Evolutionary conservation across 495 filamentous ascomycete genomes (phyloP).

Genomic region (Podospora australis): DNA sequence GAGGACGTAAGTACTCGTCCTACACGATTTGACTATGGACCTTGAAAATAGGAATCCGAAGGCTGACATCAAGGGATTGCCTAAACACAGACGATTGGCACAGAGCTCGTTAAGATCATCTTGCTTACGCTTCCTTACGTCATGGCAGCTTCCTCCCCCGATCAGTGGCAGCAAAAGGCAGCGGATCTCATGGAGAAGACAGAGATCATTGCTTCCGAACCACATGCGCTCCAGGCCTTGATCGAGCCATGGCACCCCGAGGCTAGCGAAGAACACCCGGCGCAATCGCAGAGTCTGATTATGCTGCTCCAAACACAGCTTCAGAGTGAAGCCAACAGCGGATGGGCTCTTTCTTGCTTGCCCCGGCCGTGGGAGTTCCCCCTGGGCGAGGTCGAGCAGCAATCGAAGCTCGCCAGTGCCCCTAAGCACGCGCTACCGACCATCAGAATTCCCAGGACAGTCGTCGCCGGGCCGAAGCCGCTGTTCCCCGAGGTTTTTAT

Average conservation of each 20-base stretch:
- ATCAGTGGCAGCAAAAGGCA: slow-evolving; percentile 61
- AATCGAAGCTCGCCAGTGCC: slow-evolving; percentile 51
- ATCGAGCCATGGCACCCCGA: slow-evolving; percentile 75
- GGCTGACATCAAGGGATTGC: slow-evolving; percentile 11
- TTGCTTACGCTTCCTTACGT: slow-evolving; percentile 89
- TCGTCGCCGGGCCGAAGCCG: slow-evolving; percentile 63
- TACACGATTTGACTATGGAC: too few species aligned
- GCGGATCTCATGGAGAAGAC: slow-evolving; percentile 80
- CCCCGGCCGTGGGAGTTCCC: slow-evolving; percentile 75
- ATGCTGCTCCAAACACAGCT: slow-evolving; percentile 80
- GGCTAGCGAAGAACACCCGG: slow-evolving; percentile 27
- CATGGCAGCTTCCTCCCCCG: slow-evolving; percentile 58
- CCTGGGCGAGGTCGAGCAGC: slow-evolving; percentile 40
- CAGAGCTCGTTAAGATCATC: slow-evolving; percentile 92
- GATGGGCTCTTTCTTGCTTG: slow-evolving; percentile 73
- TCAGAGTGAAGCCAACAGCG: slow-evolving; percentile 58
- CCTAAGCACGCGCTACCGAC: slow-evolving; percentile 68
- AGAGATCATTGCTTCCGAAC: slow-evolving; percentile 79
- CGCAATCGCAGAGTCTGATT: slow-evolving; percentile 57
- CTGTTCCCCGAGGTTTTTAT: slow-evolving; percentile 90
- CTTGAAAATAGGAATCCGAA: background rate
- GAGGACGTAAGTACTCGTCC: slow-evolving; percentile 65
- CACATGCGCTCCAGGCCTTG: slow-evolving; percentile 71
- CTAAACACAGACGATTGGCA: slow-evolving; percentile 57
- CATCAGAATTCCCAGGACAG: slow-evolving; percentile 66